phyloP scores from a whole-genome alignment of 805 yeast species.

The Naumovozyma castellii region DNA sequence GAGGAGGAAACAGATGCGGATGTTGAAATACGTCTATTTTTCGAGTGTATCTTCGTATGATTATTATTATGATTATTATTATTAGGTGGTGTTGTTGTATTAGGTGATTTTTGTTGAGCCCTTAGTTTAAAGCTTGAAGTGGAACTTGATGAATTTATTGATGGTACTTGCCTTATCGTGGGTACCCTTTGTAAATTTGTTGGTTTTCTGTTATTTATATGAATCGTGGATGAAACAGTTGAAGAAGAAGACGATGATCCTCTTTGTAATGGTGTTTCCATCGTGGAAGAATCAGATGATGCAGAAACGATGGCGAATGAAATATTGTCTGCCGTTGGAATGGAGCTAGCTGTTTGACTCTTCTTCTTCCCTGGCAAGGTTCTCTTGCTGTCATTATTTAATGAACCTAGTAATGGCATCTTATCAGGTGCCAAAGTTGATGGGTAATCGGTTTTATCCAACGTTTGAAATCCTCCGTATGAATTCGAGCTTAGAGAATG shows the following conservation, averaged over 20 bases:
- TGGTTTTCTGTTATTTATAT: background rate
- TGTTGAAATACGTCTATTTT: background rate
- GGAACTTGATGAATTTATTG: conserved; percentile 2
- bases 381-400: background rate
- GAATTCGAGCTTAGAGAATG: background rate
- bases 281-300: conserved; percentile 1
- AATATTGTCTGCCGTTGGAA: conserved; percentile 25
- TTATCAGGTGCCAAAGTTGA: conserved; percentile 15
- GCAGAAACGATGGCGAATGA: conserved; percentile 22
- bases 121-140: background rate
- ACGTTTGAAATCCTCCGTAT: background rate
- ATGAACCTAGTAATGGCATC: background rate
- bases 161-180: conserved; percentile 11
- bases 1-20: conserved; percentile 1
- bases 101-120: no score
- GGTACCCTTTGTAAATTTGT: conserved; percentile 8
- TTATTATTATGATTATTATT: no score
- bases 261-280: background rate
- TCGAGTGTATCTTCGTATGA: no score
- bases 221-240: background rate
- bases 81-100: no score
- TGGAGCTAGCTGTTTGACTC: conserved; percentile 6
- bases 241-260: conserved; percentile 3
- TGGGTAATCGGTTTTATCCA: conserved; percentile 7
- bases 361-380: background rate